These are phyloP conservation scores for Aureobasidium subglaciale DNA, from an alignment of 2,329 filamentous ascomycete genomes.

Conservation along the genomic window DNA sequence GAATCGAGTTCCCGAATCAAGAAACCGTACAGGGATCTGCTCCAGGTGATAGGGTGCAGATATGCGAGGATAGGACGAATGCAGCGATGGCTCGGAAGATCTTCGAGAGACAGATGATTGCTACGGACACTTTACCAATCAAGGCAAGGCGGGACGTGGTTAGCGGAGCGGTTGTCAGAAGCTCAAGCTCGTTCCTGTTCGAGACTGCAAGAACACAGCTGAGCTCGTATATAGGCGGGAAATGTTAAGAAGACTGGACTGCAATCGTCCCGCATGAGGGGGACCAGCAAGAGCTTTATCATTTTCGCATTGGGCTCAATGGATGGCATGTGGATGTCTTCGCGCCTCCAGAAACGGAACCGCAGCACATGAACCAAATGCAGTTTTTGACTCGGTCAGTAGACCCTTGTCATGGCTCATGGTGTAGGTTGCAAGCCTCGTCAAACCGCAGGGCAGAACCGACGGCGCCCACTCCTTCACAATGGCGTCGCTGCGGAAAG, in stretches of 20 bases:
- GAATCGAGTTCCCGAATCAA: neutral
- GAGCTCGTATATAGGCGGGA: neutral
- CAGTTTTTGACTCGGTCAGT: conserved; percentile 12
- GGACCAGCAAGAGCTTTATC: conserved; percentile 6
- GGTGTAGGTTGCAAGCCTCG: too few species aligned
- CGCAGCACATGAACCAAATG: conserved; percentile 11
- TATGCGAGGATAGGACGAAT: conserved; percentile 7
- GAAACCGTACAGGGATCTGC: neutral
- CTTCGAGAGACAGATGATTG: conserved; percentile 6
- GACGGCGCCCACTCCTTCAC: too few species aligned
- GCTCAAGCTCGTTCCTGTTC: conserved; percentile 12
- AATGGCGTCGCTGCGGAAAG: conserved; percentile 3
- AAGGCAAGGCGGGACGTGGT: conserved; percentile 4
- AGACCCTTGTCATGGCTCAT: conserved; percentile 2
- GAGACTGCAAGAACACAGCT: conserved; percentile 8
- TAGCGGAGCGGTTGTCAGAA: conserved; percentile 5
- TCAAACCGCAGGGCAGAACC: too few species aligned
- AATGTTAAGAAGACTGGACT: conserved; percentile 9
- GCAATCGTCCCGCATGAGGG: neutral
- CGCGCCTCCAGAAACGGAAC: conserved; percentile 13
- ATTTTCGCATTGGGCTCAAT: neutral
- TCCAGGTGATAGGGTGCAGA: neutral
- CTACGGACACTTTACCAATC: neutral
- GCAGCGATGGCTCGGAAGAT: conserved; percentile 7
- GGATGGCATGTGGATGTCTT: conserved; percentile 5